Conservation (phyloP, 1,139 yeast genomes). For the Hanseniaspora sp. region DNA sequence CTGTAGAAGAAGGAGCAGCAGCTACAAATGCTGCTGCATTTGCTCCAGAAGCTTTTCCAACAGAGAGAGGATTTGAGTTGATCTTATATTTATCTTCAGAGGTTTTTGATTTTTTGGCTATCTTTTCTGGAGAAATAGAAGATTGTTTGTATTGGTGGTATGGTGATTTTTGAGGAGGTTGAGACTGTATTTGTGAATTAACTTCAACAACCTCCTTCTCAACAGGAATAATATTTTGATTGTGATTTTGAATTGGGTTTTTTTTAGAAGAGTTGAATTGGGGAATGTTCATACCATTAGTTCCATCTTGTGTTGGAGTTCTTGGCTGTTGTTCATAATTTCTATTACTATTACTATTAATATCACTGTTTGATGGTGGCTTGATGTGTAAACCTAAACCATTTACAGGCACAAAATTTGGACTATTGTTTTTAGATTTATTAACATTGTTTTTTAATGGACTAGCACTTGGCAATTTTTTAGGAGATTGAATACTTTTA, state of each 20-base stretch:
- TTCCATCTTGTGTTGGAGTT: not conserved
- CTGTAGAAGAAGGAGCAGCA: not conserved
- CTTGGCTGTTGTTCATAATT: not conserved
- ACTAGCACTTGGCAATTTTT: constrained; percentile 1
- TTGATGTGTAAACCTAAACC: not conserved
- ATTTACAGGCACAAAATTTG: not conserved
- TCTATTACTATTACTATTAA: not conserved
- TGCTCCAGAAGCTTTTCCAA: constrained; percentile 10
- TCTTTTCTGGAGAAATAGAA: not conserved
- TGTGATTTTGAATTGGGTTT: not conserved
- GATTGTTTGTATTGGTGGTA: constrained; percentile 14
- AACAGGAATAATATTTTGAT: too few species aligned
- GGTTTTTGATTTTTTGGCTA: not conserved
- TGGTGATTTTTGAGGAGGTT: constrained; percentile 9
- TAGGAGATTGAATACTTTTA: not conserved
- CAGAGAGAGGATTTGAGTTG: constrained; percentile 2
- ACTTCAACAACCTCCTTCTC: too few species aligned
- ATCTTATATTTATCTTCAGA: not conserved
- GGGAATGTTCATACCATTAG: not conserved
- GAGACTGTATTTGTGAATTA: too few species aligned
- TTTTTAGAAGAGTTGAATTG: not conserved
- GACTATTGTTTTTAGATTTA: not conserved
- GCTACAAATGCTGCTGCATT: constrained; percentile 6
- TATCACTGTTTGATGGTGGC: not conserved
- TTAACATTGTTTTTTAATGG: constrained; percentile 1